Evolutionary conservation across 345 rosid species (phyloP), one percentile per base, ranked within the genome.

Genomic region (Linum tenue): DNA sequence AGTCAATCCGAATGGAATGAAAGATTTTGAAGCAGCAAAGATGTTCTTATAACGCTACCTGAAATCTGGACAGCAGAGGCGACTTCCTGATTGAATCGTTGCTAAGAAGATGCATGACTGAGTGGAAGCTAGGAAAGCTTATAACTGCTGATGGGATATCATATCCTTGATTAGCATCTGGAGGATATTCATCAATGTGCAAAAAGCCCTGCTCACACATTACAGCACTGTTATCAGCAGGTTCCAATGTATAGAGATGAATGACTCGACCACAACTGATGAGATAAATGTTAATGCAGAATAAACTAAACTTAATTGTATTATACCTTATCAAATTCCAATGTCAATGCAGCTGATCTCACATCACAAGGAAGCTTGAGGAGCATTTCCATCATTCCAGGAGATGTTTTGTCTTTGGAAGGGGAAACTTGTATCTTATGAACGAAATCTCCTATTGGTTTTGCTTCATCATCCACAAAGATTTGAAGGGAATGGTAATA

Each of bases 121-220:
- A 77, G 8, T 79, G 70, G 65, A 81, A 79, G 72, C 77, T 48
- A 3, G 97, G 95, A 69, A 85, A 95, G 75, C 85, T 85, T 73
- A 91, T 77, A 42, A 82, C 72, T 59, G 99, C 97, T n/a, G 97
- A 87, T 55, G 97, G 97, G 70, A 95, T 91, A 75, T 95, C 96
- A 61, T 83, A 91, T 71, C 99, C 96, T 82, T 91, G 97, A 76
- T 91, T 91, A 71, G 97, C 99, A 85, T 91, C 97, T 6, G 99
- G 97, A 64, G 96, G 95, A 77, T 95, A 95, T 66, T 91, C 97
- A 81, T 89, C 95, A 55, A 91, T 85, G 76, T 87, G 97, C 61
- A 94, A 77, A 76, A 91, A 94, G 12, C 99, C 97, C 95, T 90
- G 74, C 64, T 61, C 50, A 70, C 5, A 63, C 65, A 74, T 14